These are phyloP conservation scores for Curvularia hawaiiensis DNA, from an alignment of 2,329 filamentous ascomycete genomes.

Conservation along the genomic window DNA sequence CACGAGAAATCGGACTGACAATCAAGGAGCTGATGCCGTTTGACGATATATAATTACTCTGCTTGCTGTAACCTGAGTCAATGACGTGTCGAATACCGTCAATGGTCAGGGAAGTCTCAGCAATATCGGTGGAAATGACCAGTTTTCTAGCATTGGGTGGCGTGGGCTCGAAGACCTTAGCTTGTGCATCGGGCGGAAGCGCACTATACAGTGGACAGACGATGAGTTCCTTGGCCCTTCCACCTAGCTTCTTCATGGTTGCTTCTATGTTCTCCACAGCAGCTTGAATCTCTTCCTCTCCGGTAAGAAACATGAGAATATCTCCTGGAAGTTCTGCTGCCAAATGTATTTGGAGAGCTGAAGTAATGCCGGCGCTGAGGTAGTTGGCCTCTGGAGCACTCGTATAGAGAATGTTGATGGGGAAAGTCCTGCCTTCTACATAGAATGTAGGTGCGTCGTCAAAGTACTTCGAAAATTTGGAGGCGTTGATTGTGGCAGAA, in stretches of 20 bases:
- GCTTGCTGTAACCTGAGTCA: conserved; percentile 93
- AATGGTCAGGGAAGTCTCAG: conserved; percentile 93
- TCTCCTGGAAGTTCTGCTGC: conserved; percentile 72
- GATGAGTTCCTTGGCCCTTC: conserved; percentile 82
- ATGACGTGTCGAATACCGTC: conserved; percentile 97
- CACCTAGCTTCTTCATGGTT: conserved; percentile 84
- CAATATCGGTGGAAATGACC: conserved; percentile 94
- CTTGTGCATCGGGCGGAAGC: conserved; percentile 85
- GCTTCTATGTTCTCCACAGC: conserved; percentile 84
- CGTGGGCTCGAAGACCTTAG: conserved; percentile 93
- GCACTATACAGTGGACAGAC: conserved; percentile 96
- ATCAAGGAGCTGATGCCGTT: conserved; percentile 93
- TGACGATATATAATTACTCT: conserved; percentile 79
- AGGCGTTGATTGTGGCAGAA: conserved; percentile 91
- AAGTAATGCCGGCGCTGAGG: conserved; percentile 86
- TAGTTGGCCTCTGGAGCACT: conserved; percentile 87
- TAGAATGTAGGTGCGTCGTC: conserved; percentile 94
- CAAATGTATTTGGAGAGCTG: conserved; percentile 95
- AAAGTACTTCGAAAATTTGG: conserved; percentile 91
- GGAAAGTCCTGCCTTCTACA: conserved; percentile 68
- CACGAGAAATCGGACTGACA: conserved; percentile 87
- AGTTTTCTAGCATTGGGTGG: conserved; percentile 86
- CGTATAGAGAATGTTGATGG: not conserved
- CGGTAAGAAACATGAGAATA: conserved; percentile 92
- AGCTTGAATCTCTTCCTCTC: conserved; percentile 93